Evolutionary conservation across 306 rosid species (phyloP).

Genomic region (Glycine latifolia): DNA sequence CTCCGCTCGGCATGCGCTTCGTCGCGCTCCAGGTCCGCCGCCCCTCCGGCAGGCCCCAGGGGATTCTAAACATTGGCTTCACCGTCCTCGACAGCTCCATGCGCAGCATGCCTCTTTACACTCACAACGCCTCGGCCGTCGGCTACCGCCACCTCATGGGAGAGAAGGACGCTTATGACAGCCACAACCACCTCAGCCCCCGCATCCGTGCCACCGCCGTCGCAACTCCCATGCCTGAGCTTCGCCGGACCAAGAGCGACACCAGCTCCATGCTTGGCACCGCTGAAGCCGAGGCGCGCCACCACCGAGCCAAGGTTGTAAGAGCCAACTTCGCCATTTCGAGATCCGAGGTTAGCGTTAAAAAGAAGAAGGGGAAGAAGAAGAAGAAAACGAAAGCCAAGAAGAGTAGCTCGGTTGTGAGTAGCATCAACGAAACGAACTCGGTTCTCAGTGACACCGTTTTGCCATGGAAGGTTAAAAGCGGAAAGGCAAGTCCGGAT

Average conservation of each 20-base stretch:
- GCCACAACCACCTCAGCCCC: conserved; percentile 53
- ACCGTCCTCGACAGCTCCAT: conserved; percentile 82
- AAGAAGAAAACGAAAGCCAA: not conserved
- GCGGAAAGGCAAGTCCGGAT: conserved; percentile 43
- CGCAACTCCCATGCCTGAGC: conserved; percentile 39
- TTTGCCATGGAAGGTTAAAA: conserved; percentile 46
- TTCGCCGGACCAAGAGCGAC: conserved; percentile 80
- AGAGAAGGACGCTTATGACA: conserved; percentile 55
- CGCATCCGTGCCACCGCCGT: not conserved
- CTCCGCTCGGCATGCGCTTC: conserved; percentile 71
- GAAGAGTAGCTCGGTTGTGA: conserved; percentile 47
- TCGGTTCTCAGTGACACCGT: conserved; percentile 49
- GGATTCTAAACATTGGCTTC: conserved; percentile 84
- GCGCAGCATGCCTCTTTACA: conserved; percentile 89
- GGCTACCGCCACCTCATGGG: conserved; percentile 88
- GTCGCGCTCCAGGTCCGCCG: conserved; percentile 83
- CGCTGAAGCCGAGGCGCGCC: conserved; percentile 8
- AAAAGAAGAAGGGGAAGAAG: not conserved
- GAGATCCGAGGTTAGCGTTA: conserved; percentile 44
- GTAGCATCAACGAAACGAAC: not conserved
- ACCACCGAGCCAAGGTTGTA: conserved; percentile 11
- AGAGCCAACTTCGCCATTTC: conserved; percentile 52
- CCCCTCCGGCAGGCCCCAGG: conserved; percentile 83
- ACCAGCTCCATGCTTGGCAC: conserved; percentile 65
- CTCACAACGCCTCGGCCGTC: conserved; percentile 71